phyloP scores from a whole-genome alignment of 495 filamentous ascomycete species.

The Tuber aestivum region DNA sequence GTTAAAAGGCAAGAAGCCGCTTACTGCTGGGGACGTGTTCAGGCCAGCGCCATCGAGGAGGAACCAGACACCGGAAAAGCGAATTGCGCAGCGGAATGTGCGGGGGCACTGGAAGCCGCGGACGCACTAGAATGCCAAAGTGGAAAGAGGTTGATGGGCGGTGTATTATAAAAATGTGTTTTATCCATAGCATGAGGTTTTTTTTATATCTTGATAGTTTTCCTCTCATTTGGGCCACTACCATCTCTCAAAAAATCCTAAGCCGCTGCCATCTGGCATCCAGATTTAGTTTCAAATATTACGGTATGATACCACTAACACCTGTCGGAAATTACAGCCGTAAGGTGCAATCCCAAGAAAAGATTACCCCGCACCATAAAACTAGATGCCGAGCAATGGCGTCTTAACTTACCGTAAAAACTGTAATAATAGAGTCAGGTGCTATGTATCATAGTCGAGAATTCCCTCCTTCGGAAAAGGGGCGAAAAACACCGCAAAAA shows the following conservation, averaged over 20 bases:
- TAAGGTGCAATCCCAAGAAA: too few relatives aligned
- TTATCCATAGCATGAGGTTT: not conserved
- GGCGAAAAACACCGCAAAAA: too few relatives aligned
- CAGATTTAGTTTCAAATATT: too few relatives aligned
- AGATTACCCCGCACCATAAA: too few relatives aligned
- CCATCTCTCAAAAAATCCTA: not conserved
- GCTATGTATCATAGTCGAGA: too few relatives aligned
- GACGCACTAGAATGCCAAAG: not conserved
- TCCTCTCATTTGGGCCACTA: not conserved
- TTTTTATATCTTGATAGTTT: not conserved
- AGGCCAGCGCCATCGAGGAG: not conserved
- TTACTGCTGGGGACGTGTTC: not conserved
- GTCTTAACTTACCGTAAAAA: too few relatives aligned
- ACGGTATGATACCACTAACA: too few relatives aligned
- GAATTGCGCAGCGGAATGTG: not conserved
- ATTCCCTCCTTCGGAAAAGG: too few relatives aligned
- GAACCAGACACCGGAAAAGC: fast-evolving
- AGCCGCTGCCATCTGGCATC: too few relatives aligned
- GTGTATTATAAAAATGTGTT: not conserved
- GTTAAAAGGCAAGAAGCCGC: not conserved
- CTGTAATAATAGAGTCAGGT: too few relatives aligned
- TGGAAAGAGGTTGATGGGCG: not conserved
- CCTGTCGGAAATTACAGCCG: too few relatives aligned
- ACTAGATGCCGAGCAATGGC: too few relatives aligned
- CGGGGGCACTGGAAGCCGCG: not conserved